Conservation (phyloP, 1,284 basidiomycete species). For the Limonomyces culmigenus region DNA sequence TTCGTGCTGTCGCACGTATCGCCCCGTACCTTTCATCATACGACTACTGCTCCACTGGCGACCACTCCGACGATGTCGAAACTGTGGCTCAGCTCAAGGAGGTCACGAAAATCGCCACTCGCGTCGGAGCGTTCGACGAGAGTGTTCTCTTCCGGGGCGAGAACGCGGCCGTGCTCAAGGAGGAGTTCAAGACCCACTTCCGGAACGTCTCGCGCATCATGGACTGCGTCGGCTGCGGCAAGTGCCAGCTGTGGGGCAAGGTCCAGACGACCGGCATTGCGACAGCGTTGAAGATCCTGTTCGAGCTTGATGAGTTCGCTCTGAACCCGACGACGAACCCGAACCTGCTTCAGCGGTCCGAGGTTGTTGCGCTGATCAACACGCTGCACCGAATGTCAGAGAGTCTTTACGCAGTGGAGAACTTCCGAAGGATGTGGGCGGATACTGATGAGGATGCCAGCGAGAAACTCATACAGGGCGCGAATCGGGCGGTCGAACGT, state of each 20-base stretch:
- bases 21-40: slow-evolving; percentile 76
- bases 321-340: slow-evolving; percentile 58
- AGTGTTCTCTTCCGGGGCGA: slow-evolving; percentile 71
- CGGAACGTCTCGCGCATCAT: slow-evolving; percentile 94
- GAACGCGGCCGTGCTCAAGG: slow-evolving; percentile 79
- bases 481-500: too few relatives aligned
- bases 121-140: slow-evolving; percentile 75
- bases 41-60: slow-evolving; percentile 64
- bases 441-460: slow-evolving; percentile 30
- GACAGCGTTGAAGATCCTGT: slow-evolving; percentile 94
- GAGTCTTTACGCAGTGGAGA: slow-evolving; percentile 63
- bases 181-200: slow-evolving; percentile 95
- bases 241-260: slow-evolving; percentile 97
- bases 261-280: slow-evolving; percentile 89
- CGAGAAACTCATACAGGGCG: too few relatives aligned
- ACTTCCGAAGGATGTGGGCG: slow-evolving; percentile 74
- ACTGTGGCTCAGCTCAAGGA: slow-evolving; percentile 42
- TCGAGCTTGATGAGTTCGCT: slow-evolving; percentile 68
- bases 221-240: slow-evolving; percentile 98
- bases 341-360: slow-evolving; percentile 76
- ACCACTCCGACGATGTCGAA: slow-evolving; percentile 51
- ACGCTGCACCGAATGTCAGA: slow-evolving; percentile 88
- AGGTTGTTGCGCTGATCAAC: slow-evolving; percentile 95
- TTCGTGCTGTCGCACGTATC: slow-evolving; percentile 81
- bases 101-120: slow-evolving; percentile 54